phyloP scores from a whole-genome alignment of 495 filamentous ascomycete species.

The Jackrogersella multiformis region DNA sequence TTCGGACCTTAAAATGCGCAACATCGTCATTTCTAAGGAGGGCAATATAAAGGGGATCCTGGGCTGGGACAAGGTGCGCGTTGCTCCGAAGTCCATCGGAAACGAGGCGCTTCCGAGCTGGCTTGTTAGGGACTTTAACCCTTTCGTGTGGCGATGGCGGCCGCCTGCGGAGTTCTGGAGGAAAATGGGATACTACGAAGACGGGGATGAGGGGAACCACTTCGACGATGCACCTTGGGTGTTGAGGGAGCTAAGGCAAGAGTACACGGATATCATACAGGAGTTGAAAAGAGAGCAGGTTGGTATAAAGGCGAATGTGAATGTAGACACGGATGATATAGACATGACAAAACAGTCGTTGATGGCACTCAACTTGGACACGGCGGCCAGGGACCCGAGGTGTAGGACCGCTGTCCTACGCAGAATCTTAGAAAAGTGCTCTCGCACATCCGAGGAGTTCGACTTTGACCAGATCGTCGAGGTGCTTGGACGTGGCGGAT shows the following conservation, averaged over 20 bases:
- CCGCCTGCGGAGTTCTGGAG: conserved; percentile 29
- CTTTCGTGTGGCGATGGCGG: conserved; percentile 34
- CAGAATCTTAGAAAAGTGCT: conserved; percentile 40
- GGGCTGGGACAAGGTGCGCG: conserved; percentile 34
- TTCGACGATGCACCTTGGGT: conserved; percentile 41
- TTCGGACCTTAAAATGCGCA: conserved; percentile 33
- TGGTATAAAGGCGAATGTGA: not conserved
- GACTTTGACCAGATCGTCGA: conserved; percentile 34
- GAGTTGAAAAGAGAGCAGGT: conserved; percentile 4
- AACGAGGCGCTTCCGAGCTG: conserved; percentile 38
- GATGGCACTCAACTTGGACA: conserved; percentile 33
- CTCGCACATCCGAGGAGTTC: conserved; percentile 28
- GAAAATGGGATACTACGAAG: not conserved
- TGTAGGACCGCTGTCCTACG: conserved; percentile 33
- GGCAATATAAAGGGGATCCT: conserved; percentile 37
- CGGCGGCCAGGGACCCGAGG: conserved; percentile 34
- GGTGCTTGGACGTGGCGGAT: conserved; percentile 11
- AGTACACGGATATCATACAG: conserved; percentile 24
- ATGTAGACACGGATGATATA: not conserved
- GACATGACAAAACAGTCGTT: conserved; percentile 41
- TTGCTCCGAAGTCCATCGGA: conserved; percentile 28
- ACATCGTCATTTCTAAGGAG: conserved; percentile 36
- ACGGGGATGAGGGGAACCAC: conserved; percentile 5
- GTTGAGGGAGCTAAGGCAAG: conserved; percentile 28
- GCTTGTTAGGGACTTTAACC: conserved; percentile 39